Base-by-base conservation (phyloP, 768 basidiomycete genomes). In the Boletus speciosus region DNA sequence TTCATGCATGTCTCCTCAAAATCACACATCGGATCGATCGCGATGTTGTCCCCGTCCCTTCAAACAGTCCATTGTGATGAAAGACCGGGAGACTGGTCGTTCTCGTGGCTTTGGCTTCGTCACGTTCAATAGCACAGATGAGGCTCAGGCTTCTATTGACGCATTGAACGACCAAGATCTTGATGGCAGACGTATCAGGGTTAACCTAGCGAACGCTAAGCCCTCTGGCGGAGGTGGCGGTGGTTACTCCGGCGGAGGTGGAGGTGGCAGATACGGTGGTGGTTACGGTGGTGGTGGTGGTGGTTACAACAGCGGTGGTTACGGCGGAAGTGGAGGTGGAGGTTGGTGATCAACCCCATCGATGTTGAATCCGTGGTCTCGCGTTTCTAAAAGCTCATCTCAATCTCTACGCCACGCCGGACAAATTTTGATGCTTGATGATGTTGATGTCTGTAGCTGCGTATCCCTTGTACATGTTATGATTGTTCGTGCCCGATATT, bases 81-180 rank as follows among this genome's bases (percentile, higher is more conserved):
- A 72, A 65, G 81, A 82, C 69, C 77, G 80, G 54, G 81, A 82
- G 59, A 82, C 81, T 46, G 78, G 79, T 52, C 78, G 81, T 57
- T 80, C 79, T 52, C 74, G 81, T 61, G 81, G 81, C 57, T 82
- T 82, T 68, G 81, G 80, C 53, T 82, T 82, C 60, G 81, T 81
- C 58, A 78, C 75, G 39, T 75, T 67, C 39, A 19, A n/a, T 43
- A 42, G 45, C 52, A 3, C 31, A 3, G 40, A 43, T 0, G 72
- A 80, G 61, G 81, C 81, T 52, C 54, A 81, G 1, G 66, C 69
- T 52, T 79, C 81, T 36, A 80, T 82, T 63, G 9, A 25, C 6
- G 65, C 47, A 42, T 62, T 81, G 66, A 67, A 82, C 65, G 81
- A 82, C 7, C 75, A 76, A 58, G 80, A 81, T 0, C 69, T 82